phyloP scores from a whole-genome alignment of 768 basidiomycete genomes.

The Harrya chromipes region DNA sequence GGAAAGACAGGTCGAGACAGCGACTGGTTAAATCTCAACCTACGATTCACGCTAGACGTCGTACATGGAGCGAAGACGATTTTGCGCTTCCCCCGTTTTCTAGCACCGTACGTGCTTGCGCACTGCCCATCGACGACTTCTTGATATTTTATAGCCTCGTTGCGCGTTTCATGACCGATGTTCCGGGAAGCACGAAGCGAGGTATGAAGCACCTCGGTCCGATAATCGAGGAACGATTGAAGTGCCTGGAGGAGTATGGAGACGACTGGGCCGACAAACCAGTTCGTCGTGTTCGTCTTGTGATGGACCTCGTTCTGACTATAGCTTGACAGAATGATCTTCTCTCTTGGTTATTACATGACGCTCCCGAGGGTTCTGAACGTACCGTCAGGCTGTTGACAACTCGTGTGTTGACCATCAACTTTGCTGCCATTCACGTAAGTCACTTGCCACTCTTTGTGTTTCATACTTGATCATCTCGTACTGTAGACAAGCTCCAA shows the following conservation, averaged over 20 bases:
- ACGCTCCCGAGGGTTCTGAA: constrained; percentile 17
- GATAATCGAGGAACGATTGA: constrained; percentile 28
- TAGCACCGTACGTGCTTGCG: constrained; percentile 31
- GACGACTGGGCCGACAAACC: constrained; percentile 31
- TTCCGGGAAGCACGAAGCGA: constrained; percentile 2
- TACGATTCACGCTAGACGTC: constrained; percentile 32
- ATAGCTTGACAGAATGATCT: constrained; percentile 28
- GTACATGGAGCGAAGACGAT: constrained; percentile 20
- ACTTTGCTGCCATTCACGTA: constrained; percentile 27
- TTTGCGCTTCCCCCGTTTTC: constrained; percentile 30
- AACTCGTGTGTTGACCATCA: constrained; percentile 10
- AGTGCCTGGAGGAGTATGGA: constrained; percentile 23
- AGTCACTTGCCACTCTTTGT: neutral
- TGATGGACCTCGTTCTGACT: neutral
- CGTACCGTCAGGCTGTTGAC: constrained; percentile 22
- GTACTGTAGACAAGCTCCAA: constrained; percentile 20
- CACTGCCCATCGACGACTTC: neutral
- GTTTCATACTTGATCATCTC: neutral
- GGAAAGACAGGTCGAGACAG: constrained; percentile 26
- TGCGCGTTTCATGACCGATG: constrained; percentile 12
- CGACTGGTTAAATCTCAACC: constrained; percentile 32
- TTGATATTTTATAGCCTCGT: constrained; percentile 15
- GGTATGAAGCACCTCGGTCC: constrained; percentile 21
- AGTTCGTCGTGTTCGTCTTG: constrained; percentile 16
- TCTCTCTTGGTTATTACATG: constrained; percentile 32